Conservation (phyloP, 495 filamentous ascomycete genomes). For the Podospora bellae-mahoneyi region DNA sequence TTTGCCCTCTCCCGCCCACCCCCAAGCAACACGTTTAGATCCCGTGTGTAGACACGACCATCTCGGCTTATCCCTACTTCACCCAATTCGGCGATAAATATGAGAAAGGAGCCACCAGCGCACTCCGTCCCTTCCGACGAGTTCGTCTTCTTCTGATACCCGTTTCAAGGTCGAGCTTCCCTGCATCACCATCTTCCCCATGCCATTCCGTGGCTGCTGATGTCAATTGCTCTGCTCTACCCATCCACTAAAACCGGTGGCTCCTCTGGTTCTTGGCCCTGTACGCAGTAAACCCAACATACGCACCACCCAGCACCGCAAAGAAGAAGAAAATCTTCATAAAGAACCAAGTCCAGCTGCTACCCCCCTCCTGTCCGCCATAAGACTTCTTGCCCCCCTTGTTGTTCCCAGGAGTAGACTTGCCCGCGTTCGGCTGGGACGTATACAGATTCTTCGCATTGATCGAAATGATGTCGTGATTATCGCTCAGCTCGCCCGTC, state of each 20-base stretch:
- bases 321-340: conserved; percentile 78
- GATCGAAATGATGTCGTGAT: conserved; percentile 94
- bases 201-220: background rate
- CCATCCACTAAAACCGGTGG: conserved; percentile 66
- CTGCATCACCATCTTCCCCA: background rate
- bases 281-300: conserved; percentile 82
- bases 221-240: background rate
- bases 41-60: too few species aligned
- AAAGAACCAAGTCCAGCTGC: conserved; percentile 91
- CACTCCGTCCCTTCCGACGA: background rate
- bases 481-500: conserved; percentile 94
- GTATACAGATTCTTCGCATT: conserved; percentile 85
- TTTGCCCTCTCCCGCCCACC: background rate
- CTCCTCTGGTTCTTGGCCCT: conserved; percentile 63
- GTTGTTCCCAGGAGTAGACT: conserved; percentile 40
- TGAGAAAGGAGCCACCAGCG: background rate
- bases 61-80: too few species aligned
- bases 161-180: background rate
- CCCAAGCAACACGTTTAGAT: background rate
- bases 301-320: conserved; percentile 64
- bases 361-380: conserved; percentile 39
- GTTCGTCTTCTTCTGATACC: background rate
- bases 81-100: too few species aligned
- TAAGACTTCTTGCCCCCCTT: conserved; percentile 36
- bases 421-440: conserved; percentile 43